These are phyloP conservation scores for Suillus occidentalis DNA, from an alignment of 768 basidiomycete genomes.

Conservation along the genomic window DNA sequence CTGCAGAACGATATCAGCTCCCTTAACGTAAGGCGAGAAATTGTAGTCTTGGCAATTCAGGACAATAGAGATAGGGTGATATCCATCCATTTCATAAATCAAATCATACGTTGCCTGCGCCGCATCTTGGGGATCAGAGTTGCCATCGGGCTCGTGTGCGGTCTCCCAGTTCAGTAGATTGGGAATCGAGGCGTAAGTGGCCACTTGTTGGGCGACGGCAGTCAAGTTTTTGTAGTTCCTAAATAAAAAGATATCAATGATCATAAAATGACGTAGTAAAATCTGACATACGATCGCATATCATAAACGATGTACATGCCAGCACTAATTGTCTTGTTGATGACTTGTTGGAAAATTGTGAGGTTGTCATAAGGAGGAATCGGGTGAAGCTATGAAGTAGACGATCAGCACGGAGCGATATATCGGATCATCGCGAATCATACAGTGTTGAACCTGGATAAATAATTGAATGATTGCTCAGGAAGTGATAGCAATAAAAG, in stretches of 20 bases:
- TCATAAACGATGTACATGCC: slow-evolving; percentile 73
- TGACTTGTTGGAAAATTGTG: slow-evolving; percentile 32
- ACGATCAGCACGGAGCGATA: slow-evolving; percentile 20
- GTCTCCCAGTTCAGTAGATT: slow-evolving; percentile 75
- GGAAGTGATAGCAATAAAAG: neutral
- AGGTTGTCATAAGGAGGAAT: slow-evolving; percentile 65
- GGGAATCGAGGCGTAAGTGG: slow-evolving; percentile 59
- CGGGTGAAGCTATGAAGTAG: slow-evolving; percentile 56
- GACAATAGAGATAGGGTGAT: slow-evolving; percentile 58
- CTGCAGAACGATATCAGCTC: slow-evolving; percentile 70
- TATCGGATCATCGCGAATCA: slow-evolving; percentile 7
- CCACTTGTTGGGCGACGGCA: slow-evolving; percentile 62
- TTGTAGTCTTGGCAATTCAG: slow-evolving; percentile 62
- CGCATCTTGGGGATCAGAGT: slow-evolving; percentile 60
- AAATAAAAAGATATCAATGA: neutral
- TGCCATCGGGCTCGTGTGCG: slow-evolving; percentile 72
- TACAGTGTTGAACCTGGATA: slow-evolving; percentile 24
- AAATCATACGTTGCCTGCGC: slow-evolving; percentile 46
- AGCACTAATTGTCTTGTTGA: slow-evolving; percentile 17
- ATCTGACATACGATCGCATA: slow-evolving; percentile 54
- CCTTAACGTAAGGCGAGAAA: slow-evolving; percentile 58
- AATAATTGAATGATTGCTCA: neutral
- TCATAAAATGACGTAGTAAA: neutral
- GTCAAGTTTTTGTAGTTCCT: slow-evolving; percentile 62
- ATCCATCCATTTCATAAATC: slow-evolving; percentile 51